phyloP scores from a whole-genome alignment of 129 eudicot genomes.

The Chrysanthemum lavandulifolium region DNA sequence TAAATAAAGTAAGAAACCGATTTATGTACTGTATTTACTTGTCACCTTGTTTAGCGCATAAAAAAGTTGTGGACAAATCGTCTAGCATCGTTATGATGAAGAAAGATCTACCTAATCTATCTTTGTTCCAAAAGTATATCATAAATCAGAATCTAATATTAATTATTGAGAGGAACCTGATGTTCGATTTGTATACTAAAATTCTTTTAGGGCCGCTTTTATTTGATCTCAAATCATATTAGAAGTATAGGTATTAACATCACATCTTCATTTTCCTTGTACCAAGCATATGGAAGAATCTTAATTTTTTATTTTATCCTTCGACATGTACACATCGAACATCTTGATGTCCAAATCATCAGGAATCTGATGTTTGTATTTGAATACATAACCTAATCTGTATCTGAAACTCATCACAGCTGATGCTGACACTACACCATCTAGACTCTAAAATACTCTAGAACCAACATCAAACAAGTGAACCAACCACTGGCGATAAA shows the following conservation, averaged over 20 bases:
- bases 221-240: slow-evolving; percentile 5
- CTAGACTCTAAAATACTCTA: too few relatives aligned
- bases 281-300: neutral
- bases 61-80: neutral
- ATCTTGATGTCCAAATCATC: neutral
- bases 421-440: neutral
- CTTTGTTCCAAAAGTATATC: slow-evolving; percentile 28
- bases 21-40: neutral
- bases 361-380: neutral
- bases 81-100: slow-evolving; percentile 17
- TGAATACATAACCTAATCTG: neutral
- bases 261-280: neutral
- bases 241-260: neutral
- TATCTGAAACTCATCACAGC: neutral
- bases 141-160: slow-evolving; percentile 24
- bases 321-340: neutral
- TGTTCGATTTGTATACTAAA: slow-evolving; percentile 10
- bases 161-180: slow-evolving; percentile 6
- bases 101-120: slow-evolving; percentile 24
- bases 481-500: too few relatives aligned
- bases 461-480: too few relatives aligned
- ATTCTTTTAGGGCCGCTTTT: neutral
- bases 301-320: neutral
- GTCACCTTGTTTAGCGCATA: slow-evolving; percentile 14
- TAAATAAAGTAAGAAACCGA: neutral